Evolutionary conservation across 2,329 filamentous ascomycete species (phyloP).

Genomic region (Aspergillus melleus): DNA sequence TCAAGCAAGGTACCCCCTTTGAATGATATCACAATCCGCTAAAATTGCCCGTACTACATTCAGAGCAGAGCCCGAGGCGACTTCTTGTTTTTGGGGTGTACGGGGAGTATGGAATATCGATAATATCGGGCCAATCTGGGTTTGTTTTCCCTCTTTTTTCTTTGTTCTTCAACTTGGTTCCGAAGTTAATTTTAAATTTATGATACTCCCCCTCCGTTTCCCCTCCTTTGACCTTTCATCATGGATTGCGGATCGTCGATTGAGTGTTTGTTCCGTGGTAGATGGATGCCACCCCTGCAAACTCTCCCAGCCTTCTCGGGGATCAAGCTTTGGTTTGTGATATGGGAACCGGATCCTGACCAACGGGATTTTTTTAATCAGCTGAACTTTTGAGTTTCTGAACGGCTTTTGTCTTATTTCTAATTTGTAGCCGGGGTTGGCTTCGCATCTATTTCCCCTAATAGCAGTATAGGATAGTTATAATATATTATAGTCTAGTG

Average conservation of each 20-base stretch:
- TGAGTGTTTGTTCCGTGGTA: not conserved
- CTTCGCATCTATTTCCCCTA: not conserved
- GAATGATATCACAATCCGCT: conserved; percentile 3
- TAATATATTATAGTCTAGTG: not conserved
- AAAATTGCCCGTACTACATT: not conserved
- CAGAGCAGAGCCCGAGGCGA: not conserved
- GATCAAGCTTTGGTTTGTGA: not conserved
- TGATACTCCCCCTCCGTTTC: too few species aligned
- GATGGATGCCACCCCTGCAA: not conserved
- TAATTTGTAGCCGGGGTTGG: not conserved
- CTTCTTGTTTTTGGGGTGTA: not conserved
- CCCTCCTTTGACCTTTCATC: not conserved
- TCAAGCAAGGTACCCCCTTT: conserved; percentile 4
- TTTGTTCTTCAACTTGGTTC: too few species aligned
- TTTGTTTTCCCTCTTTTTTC: not conserved
- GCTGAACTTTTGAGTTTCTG: too few species aligned
- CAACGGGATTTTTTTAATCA: not conserved
- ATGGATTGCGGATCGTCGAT: not conserved
- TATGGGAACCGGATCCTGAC: not conserved
- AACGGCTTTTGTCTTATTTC: too few species aligned
- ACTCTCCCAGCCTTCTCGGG: not conserved
- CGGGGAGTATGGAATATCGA: not conserved
- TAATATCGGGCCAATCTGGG: not conserved
- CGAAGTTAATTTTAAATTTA: too few species aligned
- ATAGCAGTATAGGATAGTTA: not conserved